Evolutionary conservation across 1,284 basidiomycete genomes (phyloP), one percentile per base, ranked within the genome.

Genomic region (Ustilago shanxiensis): DNA sequence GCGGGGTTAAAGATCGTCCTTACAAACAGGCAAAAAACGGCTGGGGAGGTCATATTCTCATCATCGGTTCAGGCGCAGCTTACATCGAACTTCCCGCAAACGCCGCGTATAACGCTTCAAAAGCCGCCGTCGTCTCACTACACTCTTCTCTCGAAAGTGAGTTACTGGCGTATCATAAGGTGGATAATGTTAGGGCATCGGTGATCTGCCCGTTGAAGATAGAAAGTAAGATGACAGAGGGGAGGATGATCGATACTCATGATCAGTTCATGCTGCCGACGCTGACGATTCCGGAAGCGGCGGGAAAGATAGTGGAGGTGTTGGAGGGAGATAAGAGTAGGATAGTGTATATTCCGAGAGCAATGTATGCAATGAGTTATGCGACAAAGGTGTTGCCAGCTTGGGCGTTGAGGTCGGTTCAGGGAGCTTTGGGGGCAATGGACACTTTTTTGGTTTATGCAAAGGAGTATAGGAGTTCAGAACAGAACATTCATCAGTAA

Each of bases 121-220:
- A 81, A 44, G 78, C 77, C 0, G 79, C 79, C 18, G 70, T 68
- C 1, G 52, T 80, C 1, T 75, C 78, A 22, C 58, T 81, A 22
- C 72, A 77, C 28, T 57, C 73, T 7, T 59, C 79, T 9, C 68
- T 81, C 6, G 58, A 64, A n/a, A 39, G 62, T 18, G 79, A 81
- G 52, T 60, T 81, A 10, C 64, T 79, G 26, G 61, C 63, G 6
- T 80, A 77, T 50, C 75, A 80, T 60, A 79, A 79, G 28, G 66
- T 79, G 47, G 55, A 79, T 60, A 76, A 76, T 20, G 76, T 81
- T 0, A 63, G 79, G 6, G 72, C 61, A 55, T 75, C 70, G 20
- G 53, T 79, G 65, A 61, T 81, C 61, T 81, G 79, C 58, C 77
- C 79, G 1, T 64, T 80, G 60, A 80, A 79, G 70, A 77, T 79